These are phyloP conservation scores for Kodamaea derodonti DNA, from an alignment of 1,139 yeast species.

Conservation along the genomic window DNA sequence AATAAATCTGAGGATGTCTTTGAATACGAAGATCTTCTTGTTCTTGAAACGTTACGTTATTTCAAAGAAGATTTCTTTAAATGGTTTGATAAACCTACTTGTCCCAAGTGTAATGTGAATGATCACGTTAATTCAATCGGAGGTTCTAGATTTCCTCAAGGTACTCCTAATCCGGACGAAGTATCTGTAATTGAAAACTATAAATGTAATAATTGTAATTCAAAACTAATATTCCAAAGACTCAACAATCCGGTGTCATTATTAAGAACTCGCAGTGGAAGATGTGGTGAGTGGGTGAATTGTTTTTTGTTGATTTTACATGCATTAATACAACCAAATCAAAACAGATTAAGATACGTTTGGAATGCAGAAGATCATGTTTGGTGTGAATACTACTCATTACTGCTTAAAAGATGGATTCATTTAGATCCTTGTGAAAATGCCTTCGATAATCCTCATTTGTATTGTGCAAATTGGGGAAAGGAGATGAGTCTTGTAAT, in stretches of 20 bases:
- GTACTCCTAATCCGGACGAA: constrained; percentile 25
- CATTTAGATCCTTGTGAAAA: constrained; percentile 90
- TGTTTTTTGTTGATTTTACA: constrained; percentile 69
- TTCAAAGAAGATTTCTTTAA: constrained; percentile 75
- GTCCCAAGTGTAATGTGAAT: constrained; percentile 45
- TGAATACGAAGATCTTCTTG: constrained; percentile 67
- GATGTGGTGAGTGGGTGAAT: constrained; percentile 97
- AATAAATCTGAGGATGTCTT: constrained; percentile 14
- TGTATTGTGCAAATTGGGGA: constrained; percentile 87
- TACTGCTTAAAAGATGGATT: constrained; percentile 62
- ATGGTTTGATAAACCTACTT: constrained; percentile 77
- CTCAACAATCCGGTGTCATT: constrained; percentile 66
- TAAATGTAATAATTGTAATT: constrained; percentile 50
- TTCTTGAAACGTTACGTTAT: constrained; percentile 66
- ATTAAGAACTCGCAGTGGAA: constrained; percentile 59
- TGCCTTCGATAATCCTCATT: constrained; percentile 72
- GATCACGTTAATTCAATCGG: constrained; percentile 20
- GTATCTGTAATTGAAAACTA: constrained; percentile 54
- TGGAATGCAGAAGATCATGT: constrained; percentile 95
- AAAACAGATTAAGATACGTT: constrained; percentile 48
- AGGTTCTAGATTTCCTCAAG: constrained; percentile 14
- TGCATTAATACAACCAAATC: constrained; percentile 42
- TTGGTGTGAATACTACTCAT: constrained; percentile 88
- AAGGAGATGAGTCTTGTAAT: constrained; percentile 86
- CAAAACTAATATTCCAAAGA: constrained; percentile 61